Evolutionary conservation across 805 yeast species (phyloP).

Genomic region (Yarrowia phangngaensis): DNA sequence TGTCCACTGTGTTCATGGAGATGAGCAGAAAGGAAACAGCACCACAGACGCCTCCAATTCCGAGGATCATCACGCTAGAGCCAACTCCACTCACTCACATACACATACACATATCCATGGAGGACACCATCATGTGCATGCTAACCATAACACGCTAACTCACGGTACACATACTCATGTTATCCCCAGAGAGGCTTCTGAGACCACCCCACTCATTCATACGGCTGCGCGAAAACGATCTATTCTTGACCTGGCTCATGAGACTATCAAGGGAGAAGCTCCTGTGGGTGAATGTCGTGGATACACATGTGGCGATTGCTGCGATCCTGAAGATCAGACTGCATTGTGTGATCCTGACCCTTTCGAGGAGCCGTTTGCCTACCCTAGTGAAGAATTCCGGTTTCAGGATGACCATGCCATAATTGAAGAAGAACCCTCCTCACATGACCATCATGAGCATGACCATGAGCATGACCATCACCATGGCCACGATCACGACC

Average conservation of each 20-base stretch:
- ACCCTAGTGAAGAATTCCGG: constrained; percentile 27
- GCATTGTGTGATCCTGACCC: constrained; percentile 28
- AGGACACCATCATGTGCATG: constrained; percentile 2
- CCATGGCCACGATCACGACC: constrained; percentile 27
- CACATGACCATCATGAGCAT: constrained; percentile 29
- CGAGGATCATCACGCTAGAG: neutral
- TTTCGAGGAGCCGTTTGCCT: constrained; percentile 28
- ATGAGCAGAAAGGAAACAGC: constrained; percentile 29
- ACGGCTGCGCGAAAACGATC: constrained; percentile 13
- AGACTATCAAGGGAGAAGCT: constrained; percentile 20
- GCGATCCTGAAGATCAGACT: constrained; percentile 11
- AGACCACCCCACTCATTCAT: constrained; percentile 8
- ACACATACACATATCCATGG: neutral
- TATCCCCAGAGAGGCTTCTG: neutral
- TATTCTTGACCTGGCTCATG: constrained; percentile 13
- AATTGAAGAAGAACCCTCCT: constrained; percentile 26
- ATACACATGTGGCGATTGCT: constrained; percentile 23
- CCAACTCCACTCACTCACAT: neutral
- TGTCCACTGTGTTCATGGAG: constrained; percentile 78
- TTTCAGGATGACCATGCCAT: constrained; percentile 31
- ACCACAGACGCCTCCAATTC: neutral
- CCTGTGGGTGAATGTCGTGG: constrained; percentile 21
- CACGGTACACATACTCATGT: constrained; percentile 7
- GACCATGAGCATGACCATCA: constrained; percentile 23
- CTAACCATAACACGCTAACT: no score